Evolutionary conservation across 1,284 basidiomycete species (phyloP).

Genomic region (Veloboletus limbatus): DNA sequence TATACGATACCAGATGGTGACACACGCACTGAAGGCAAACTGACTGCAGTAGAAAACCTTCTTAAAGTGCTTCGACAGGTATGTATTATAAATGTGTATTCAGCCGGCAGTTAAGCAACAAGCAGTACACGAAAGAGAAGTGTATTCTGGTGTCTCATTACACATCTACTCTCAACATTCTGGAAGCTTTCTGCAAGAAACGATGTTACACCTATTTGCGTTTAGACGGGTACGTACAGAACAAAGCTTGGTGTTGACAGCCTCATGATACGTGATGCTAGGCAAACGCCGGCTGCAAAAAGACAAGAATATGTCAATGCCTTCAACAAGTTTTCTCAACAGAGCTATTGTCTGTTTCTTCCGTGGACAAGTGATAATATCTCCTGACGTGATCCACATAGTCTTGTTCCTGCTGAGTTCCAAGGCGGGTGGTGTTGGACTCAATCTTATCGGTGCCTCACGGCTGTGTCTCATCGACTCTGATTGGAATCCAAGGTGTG

Average conservation of each 20-base stretch:
- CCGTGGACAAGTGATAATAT: not conserved
- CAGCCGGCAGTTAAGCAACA: slow-evolving; percentile 9
- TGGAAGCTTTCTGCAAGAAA: slow-evolving; percentile 83
- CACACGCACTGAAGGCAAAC: slow-evolving; percentile 62
- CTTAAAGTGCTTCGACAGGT: slow-evolving; percentile 66
- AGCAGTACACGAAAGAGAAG: slow-evolving; percentile 82
- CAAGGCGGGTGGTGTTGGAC: slow-evolving; percentile 93
- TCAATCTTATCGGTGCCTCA: slow-evolving; percentile 91
- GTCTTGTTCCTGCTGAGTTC: slow-evolving; percentile 93
- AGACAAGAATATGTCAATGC: slow-evolving; percentile 81
- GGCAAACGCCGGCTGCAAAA: slow-evolving; percentile 77
- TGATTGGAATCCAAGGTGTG: slow-evolving; percentile 93
- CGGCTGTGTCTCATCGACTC: slow-evolving; percentile 84
- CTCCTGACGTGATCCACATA: slow-evolving; percentile 33
- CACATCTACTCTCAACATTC: slow-evolving; percentile 87
- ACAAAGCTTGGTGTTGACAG: not conserved
- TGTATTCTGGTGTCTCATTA: slow-evolving; percentile 90
- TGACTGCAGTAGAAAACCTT: slow-evolving; percentile 73
- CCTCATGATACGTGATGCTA: slow-evolving; percentile 29
- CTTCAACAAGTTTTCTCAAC: slow-evolving; percentile 76
- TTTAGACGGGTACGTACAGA: slow-evolving; percentile 73
- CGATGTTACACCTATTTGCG: slow-evolving; percentile 79
- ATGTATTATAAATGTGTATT: slow-evolving; percentile 9
- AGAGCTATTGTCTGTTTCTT: slow-evolving; percentile 56
- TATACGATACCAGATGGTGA: not conserved